Evolutionary conservation across 306 rosid genomes (phyloP), one percentile per base, ranked within the genome.

Genomic region (Casuarina cunninghamiana): DNA sequence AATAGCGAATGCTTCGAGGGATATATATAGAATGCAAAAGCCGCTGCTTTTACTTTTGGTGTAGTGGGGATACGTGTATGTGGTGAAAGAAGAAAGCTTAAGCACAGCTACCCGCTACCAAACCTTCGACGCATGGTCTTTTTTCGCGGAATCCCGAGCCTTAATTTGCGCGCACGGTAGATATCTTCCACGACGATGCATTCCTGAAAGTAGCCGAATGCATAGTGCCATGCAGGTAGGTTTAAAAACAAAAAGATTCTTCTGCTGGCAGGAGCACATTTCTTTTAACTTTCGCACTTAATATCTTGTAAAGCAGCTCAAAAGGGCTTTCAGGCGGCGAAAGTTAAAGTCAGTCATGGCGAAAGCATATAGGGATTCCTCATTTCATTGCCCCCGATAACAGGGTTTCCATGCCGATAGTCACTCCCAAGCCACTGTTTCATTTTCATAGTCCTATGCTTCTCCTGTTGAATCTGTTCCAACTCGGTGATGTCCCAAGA

Each of bases 1-100:
- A 78, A 77, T 53, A 63, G 66, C 19, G 66, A 46, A 77, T 83
- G 45, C 53, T 41, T 69, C 2, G 63, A 45, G 21, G 75, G 76
- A 48, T 80, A 69, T 81, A 84, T 77, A 81, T 77, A 74, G 74
- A 50, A 73, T 26, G 42, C 61, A 46, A 75, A 63, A 80, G 66
- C 32, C 32, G 55, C 51, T 60, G 54, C 77, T 82, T 77, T 79
- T 69, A 15, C 55, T 43, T 26, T 26, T 26, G 6, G 12, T 8
- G 69, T 35, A n/a, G 50, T 73, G 60, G 41, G 44, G 77, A 19
- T 15, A 17, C 58, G 26, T 16, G 53, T 15, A 44, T 11, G 46
- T 70, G 19, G 19, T 26, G 51, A 39, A 53, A 42, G 43, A 69
- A 75, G 65, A 66, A 39, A 72, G 61, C 55, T 66, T 72, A 11